Evolutionary conservation across 192 early-diverging fungal species (phyloP), one percentile per base, ranked within the genome.

Genomic region (Backusella macrospora): DNA sequence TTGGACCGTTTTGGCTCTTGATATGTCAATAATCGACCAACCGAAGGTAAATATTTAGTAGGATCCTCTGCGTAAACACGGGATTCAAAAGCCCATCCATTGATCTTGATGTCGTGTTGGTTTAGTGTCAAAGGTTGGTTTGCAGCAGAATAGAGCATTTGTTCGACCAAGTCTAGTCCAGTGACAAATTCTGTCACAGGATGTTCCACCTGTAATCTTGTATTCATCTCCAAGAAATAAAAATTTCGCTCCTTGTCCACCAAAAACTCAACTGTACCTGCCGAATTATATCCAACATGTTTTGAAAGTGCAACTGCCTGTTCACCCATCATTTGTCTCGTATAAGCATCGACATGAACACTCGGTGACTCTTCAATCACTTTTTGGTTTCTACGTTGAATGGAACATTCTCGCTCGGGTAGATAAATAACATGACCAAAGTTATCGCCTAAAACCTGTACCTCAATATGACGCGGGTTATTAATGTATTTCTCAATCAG

Each of bases 11-110:
- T 68, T 0, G 96, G 95, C 77, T 98, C 96, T 37, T 90, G 89
- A 84, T 98, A 98, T 78, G 88, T 88, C 29, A 84, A 82, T 62
- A 98, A 87, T 40, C 90, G 88, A 55, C 96, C 96, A 71, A 97
- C 96, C 45, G 94, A 96, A 4, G 96, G 96, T 42, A 98, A 83
- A 84, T 95, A 97, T 80, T 91, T 95, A 64, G 92, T 92, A 3
- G 96, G 95, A 77, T 98, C 94, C 78, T 98, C 96, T 34, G 96
- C 96, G 77, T 98, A 98, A 14, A 98, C 94, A 63, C 96, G 91
- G 14, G 96, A 93, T 84, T 98, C 96, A 73, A 96, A 89, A 7
- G 96, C 93, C 95, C 95, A 97, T 2, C 96, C 96, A 49, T 93
- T 86, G 67, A 92, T 89, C 48, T 86, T 82, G 42, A 96, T 85